These are phyloP conservation scores for Pyrenophora seminiperda DNA, from an alignment of 2,329 filamentous ascomycete genomes.

Conservation along the genomic window DNA sequence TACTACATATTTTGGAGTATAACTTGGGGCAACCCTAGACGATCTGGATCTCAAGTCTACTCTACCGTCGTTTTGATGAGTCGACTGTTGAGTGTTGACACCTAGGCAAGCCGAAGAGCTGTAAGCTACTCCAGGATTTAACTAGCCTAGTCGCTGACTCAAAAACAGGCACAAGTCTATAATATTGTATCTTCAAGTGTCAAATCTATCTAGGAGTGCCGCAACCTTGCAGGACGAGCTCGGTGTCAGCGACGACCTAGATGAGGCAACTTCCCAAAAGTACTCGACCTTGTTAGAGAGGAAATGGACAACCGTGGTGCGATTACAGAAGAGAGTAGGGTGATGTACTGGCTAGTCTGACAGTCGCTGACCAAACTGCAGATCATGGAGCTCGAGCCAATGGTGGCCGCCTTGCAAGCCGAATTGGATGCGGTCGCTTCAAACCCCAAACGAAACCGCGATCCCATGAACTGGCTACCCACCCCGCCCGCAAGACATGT, in stretches of 20 bases:
- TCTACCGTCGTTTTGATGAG: too few relatives aligned
- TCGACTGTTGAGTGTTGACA: too few relatives aligned
- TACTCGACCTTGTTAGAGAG: constrained; percentile 94
- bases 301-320: constrained; percentile 97
- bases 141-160: constrained; percentile 9
- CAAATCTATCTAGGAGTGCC: constrained; percentile 71
- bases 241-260: constrained; percentile 73
- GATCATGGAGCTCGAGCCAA: constrained; percentile 90
- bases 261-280: constrained; percentile 83
- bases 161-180: constrained; percentile 82
- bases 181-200: constrained; percentile 81
- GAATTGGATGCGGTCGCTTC: constrained; percentile 86
- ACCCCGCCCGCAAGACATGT: constrained; percentile 78
- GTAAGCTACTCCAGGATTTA: constrained; percentile 58
- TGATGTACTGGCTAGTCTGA: background rate
- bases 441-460: constrained; percentile 76
- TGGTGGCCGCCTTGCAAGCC: constrained; percentile 75
- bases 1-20: too few relatives aligned
- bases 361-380: constrained; percentile 17
- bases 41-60: too few relatives aligned
- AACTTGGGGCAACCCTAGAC: too few relatives aligned
- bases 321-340: constrained; percentile 88
- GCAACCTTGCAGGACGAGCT: constrained; percentile 76
- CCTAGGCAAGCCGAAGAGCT: constrained; percentile 85
- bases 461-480: constrained; percentile 87